Evolutionary conservation across 2,329 filamentous ascomycete species (phyloP).

Genomic region (Plectosphaerella cucumerina): DNA sequence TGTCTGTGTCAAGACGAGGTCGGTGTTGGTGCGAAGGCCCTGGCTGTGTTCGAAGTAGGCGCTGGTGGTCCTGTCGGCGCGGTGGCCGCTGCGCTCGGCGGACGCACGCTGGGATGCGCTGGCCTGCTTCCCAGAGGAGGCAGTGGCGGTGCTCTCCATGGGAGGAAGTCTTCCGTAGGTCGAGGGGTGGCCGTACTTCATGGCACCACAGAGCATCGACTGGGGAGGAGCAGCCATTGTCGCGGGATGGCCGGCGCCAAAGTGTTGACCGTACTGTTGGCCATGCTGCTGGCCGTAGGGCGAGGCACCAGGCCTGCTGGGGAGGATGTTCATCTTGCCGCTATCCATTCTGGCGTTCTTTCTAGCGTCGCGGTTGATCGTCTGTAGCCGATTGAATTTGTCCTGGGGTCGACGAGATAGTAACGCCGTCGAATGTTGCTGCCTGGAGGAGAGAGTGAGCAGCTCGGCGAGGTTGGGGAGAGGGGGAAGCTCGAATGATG

Average conservation of each 20-base stretch:
- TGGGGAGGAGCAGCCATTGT: background rate
- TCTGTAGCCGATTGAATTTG: background rate
- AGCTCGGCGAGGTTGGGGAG: background rate
- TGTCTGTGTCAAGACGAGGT: constrained; percentile 33
- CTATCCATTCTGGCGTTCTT: background rate
- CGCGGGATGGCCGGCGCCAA: background rate
- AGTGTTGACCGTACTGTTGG: background rate
- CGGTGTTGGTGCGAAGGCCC: constrained; percentile 36
- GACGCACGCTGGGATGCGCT: background rate
- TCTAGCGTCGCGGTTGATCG: background rate
- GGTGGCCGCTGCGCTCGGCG: constrained; percentile 3
- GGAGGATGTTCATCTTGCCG: background rate
- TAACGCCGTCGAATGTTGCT: background rate
- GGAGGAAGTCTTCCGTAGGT: background rate
- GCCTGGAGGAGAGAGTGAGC: background rate
- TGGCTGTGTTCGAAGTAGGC: constrained; percentile 35
- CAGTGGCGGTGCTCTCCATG: background rate
- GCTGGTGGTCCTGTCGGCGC: constrained; percentile 13
- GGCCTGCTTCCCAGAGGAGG: background rate
- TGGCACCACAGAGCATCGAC: background rate
- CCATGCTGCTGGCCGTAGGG: background rate
- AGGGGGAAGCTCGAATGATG: background rate
- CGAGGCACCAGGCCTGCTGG: background rate
- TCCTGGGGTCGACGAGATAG: background rate
- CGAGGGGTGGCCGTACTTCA: background rate